Evolutionary conservation across 2,329 filamentous ascomycete species (phyloP).

Genomic region (Colletotrichum filicis): DNA sequence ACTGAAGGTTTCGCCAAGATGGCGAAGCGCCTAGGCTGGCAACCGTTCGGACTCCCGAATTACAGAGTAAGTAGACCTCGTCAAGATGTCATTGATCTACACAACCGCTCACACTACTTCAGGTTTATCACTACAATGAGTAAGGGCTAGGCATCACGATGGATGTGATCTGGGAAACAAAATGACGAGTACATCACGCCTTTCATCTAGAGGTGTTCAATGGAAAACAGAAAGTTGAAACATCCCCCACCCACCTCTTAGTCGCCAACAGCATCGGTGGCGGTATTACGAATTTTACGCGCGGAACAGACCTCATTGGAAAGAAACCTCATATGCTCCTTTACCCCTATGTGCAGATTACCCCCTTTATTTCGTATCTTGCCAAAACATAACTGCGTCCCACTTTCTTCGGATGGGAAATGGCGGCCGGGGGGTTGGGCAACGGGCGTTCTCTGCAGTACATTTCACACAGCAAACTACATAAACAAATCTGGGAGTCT

Average conservation of each 20-base stretch:
- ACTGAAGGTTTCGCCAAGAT: conserved; percentile 99
- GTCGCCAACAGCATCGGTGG: conserved; percentile 4
- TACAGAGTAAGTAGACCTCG: conserved; percentile 78
- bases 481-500: neutral
- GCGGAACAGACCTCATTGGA: conserved; percentile 14
- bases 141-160: conserved; percentile 51
- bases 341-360: conserved; percentile 21
- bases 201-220: neutral
- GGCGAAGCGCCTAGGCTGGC: conserved; percentile 89
- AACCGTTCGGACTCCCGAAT: conserved; percentile 89
- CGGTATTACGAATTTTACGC: conserved; percentile 31
- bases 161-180: neutral
- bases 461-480: conserved; percentile 20
- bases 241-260: neutral
- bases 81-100: neutral
- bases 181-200: neutral
- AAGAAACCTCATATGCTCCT: conserved; percentile 18
- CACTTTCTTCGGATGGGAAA: neutral
- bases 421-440: neutral
- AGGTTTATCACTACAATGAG: conserved; percentile 94
- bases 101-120: conserved; percentile 26
- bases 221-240: neutral
- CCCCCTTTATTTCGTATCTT: conserved; percentile 20
- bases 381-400: conserved; percentile 30
- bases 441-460: conserved; percentile 29